Percentiles rank a stretch among this genome's conserved stretches.
phyloP scores from a whole-genome alignment of 2,329 filamentous ascomycete genomes.

The Pleoardoris graminearum region DNA sequence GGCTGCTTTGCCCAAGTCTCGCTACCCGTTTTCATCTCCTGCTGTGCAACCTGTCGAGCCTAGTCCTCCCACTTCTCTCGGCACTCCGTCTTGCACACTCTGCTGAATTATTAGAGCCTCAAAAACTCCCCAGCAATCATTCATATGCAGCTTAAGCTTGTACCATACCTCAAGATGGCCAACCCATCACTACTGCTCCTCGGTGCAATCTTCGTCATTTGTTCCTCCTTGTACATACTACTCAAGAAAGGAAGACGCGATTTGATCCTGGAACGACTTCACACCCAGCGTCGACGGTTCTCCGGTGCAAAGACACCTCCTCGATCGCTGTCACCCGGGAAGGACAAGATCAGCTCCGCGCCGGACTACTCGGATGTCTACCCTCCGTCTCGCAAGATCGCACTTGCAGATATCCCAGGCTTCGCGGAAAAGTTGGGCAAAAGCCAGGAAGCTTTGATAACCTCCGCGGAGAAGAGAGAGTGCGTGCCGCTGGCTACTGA shows the following conservation, averaged over 20 bases:
- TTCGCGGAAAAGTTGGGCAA: conserved; percentile 31
- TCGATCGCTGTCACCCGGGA: conserved; percentile 57
- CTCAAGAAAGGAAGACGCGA: conserved; percentile 44
- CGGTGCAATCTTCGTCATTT: conserved; percentile 35
- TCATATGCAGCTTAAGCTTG: background rate
- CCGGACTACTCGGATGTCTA: conserved; percentile 53
- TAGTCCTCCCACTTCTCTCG: conserved; percentile 17
- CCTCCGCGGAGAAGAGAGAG: conserved; percentile 24
- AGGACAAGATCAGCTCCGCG: conserved; percentile 36
- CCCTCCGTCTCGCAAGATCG: conserved; percentile 57
- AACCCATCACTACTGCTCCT: conserved; percentile 30
- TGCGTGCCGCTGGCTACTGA: conserved; percentile 32
- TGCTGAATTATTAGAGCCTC: background rate
- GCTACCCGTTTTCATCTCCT: conserved; percentile 17
- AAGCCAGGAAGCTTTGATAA: conserved; percentile 26
- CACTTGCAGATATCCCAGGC: conserved; percentile 44
- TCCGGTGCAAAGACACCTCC: conserved; percentile 58
- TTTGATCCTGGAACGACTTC: conserved; percentile 46
- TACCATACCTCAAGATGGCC: conserved; percentile 21
- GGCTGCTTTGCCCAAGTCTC: conserved; percentile 13
- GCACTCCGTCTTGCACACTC: conserved; percentile 9
- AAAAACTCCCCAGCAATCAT: background rate
- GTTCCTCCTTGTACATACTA: conserved; percentile 31
- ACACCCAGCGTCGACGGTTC: conserved; percentile 46
- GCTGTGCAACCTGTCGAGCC: conserved; percentile 23